Evolutionary conservation across 2,329 filamentous ascomycete species (phyloP), one percentile per base, ranked within the genome.

Genomic region (Fusarium sambucinum): DNA sequence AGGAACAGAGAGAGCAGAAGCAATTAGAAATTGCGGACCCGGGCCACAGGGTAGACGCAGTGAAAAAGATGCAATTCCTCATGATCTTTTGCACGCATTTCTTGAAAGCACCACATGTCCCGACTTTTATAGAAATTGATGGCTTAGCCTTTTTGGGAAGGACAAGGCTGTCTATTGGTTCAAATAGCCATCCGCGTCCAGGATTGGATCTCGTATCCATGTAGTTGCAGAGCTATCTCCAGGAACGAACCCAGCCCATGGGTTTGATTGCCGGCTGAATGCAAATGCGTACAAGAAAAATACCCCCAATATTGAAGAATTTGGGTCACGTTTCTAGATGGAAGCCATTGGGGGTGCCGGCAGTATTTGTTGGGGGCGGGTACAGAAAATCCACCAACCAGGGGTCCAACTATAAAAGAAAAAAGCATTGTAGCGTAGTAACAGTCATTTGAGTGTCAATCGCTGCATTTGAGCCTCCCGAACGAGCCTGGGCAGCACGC

Each of bases 371-470:
- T 73, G 70, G 71, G 70, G 70, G 70, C 55, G 57, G 64, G 56
- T 67, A 69, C 54, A 72, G 58, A 73, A 66, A 65, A 57, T 73
- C 68, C 71, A 73, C 66, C 70, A 69, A 71, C 63, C 55, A 68
- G 38, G 50, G 56, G 32, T 37, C 29, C 19, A 40, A 35, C 33
- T 40, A 51, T 51, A 21, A 35, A 25, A 50, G 23, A 33, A 25
- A 35, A 50, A 25, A 38, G 47, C 14, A 38, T 4, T 23, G 41
- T 44, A 45, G 11, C 25, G 42, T 45, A 45, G 47, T 37, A 50
- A 47, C 30, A 53, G 54, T 59, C 61, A 52, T 44, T 41, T 44
- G 46, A 59, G 58, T 50, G 57, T 59, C 55, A 48, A 50, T 61
- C 23, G n/a, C 7, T 30, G 12, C 48, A 37, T 61, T 51, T 54